Base-by-base conservation (phyloP, 352 stramenopile species). In the Globisporangium heterothallicum region DNA sequence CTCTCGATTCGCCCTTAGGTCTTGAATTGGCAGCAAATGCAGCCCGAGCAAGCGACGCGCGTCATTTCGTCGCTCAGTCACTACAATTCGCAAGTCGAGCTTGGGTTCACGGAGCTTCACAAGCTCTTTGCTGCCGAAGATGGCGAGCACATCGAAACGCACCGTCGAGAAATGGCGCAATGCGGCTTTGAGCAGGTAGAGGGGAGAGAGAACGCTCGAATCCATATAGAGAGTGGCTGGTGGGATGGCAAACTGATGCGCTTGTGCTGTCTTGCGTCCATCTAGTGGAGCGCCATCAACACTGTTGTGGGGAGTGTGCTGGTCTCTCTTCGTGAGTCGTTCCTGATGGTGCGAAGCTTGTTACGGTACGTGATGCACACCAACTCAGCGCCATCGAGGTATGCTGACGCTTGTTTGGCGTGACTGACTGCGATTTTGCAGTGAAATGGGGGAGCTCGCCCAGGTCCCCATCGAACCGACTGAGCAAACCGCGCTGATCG, bases 381-480 rank as follows among this genome's bases (percentile, higher is more conserved):
- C 18, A 2, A 41, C 53, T n/a, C n/a, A n/a, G n/a, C n/a, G n/a
- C n/a, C n/a, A n/a, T n/a, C n/a, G n/a, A n/a, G n/a, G n/a, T n/a
- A n/a, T n/a, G n/a, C n/a, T n/a, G n/a, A n/a, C n/a, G n/a, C n/a
- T n/a, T n/a, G n/a, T n/a, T n/a, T n/a, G n/a, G n/a, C n/a, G n/a
- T n/a, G n/a, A n/a, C n/a, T n/a, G n/a, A n/a, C n/a, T 1, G 6
- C 19, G 26, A 19, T 42, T 14, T 16, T 24, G 3, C 36, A 89
- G 78, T 32, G 62, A 84, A 44, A 98, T 99, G 88, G 94, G 96
- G 21, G 73, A 81, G 22, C 53, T 66, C 18, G 92, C 95, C 12
- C 72, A 68, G 13, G 96, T 98, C 26, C 91, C 88, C 1, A 94
- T 98, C 51, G 96, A 99, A 62, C 96, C 95, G 22, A 67, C 76